Conservation (phyloP, 2,329 filamentous ascomycete genomes). For the Exophiala calicioides region DNA sequence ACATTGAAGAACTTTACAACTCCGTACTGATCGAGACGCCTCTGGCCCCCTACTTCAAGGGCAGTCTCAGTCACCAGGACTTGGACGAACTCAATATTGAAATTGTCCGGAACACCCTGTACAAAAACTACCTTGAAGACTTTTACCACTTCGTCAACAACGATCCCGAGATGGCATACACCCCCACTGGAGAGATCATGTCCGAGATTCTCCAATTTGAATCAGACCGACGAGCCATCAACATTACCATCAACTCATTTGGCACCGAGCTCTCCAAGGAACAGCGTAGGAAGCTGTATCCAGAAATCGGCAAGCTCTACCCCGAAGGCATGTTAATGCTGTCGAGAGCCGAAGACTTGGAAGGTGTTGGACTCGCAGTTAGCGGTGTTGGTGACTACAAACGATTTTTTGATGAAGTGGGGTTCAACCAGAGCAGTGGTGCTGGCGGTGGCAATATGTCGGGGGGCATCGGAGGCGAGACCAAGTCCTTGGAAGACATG, state of each 20-base stretch:
- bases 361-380: constrained; percentile 89
- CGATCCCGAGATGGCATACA: constrained; percentile 80
- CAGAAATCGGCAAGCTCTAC: constrained; percentile 84
- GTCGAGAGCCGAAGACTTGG: constrained; percentile 88
- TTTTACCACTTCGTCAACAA: constrained; percentile 94
- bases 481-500: constrained; percentile 90
- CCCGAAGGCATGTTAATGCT: constrained; percentile 95
- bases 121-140: constrained; percentile 99
- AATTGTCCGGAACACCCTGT: constrained; percentile 96
- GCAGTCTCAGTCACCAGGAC: constrained; percentile 91
- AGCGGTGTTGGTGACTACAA: constrained; percentile 94
- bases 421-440: constrained; percentile 70
- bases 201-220: constrained; percentile 94
- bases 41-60: constrained; percentile 95
- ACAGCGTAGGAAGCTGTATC: constrained; percentile 95
- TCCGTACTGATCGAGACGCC: constrained; percentile 96
- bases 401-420: constrained; percentile 91
- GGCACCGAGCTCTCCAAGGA: constrained; percentile 92
- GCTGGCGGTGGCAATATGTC: constrained; percentile 80
- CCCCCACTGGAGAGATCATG: constrained; percentile 93
- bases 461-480: constrained; percentile 74
- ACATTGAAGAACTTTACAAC: constrained; percentile 98
- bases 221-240: constrained; percentile 93
- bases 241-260: constrained; percentile 98
- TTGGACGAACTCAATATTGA: constrained; percentile 99